Base-by-base conservation (phyloP, 805 yeast genomes). In the Tanozyma kutaoensis region DNA sequence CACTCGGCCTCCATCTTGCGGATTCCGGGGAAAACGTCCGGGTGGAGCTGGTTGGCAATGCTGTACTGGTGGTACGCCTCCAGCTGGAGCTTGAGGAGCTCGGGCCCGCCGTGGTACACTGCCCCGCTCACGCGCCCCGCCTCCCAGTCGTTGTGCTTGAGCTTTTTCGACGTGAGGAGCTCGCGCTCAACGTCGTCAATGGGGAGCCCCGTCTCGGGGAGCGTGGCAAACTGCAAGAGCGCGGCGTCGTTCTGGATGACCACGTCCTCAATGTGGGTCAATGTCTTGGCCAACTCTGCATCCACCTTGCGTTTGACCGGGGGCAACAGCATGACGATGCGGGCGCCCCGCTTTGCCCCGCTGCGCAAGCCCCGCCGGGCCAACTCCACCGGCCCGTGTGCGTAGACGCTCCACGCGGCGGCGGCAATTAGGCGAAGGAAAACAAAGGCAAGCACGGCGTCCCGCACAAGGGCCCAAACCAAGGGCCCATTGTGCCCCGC, bases 1-100 rank as follows among this genome's bases (percentile, higher is more conserved):
- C 86, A 82, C 45, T 91, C 97, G 5, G 95, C 61, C 46, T 88
- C 98, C 95, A 88, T 86, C 50, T 88, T 85, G 23, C 98, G 71
- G 6, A 88, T 80, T 5, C 93, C 97, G 0, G 97, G 98, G 46
- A 88, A 88, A 3, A 85, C 91, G 52, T 88, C 97, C 0, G 98
- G 98, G 48, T 88, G 98, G 27, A 88, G 60, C 53, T 91, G 98
- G 53, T 91, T 88, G 2, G 96, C 84, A 14, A 86, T 85, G 5
- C 91, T 71, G 49, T 70, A 86, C 43, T 67, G 66, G 28, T 72
- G 67, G 48, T 72, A 86, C 1, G 95, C 91, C 29, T 66, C 52
- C 7, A 91, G 56, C 52, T 91, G 97, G 20, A 91, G 57, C 21
- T 65, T 56, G 21, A 79, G 61, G 28, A 88, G 52, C 18, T 79